A percentile compares a stretch with the other conserved stretches of the same genome.
Evolutionary conservation across 768 basidiomycete species (phyloP).

Genomic region (Amanita fuliginea): DNA sequence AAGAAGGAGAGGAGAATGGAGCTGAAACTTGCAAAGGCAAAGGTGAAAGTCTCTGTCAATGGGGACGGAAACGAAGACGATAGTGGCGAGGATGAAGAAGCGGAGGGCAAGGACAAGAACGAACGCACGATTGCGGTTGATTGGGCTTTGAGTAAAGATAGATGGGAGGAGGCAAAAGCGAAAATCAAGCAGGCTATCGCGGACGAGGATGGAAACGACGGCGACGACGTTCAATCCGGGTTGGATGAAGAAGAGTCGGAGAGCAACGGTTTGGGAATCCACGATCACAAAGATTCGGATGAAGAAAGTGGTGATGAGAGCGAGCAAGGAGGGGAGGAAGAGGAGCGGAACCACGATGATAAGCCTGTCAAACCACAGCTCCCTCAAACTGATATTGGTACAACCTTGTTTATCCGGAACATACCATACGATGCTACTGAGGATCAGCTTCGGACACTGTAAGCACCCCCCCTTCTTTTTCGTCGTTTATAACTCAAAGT

Average conservation of each 20-base stretch:
- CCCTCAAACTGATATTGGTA: conserved; percentile 76
- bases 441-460: conserved; percentile 80
- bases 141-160: conserved; percentile 87
- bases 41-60: conserved; percentile 16
- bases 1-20: conserved; percentile 51
- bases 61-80: conserved; percentile 16
- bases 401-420: too few relatives aligned
- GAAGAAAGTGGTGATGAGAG: too few relatives aligned
- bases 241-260: conserved; percentile 19
- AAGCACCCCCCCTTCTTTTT: conserved; percentile 19
- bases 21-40: conserved; percentile 30
- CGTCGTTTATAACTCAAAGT: background rate
- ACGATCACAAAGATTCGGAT: conserved; percentile 27
- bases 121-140: too few relatives aligned
- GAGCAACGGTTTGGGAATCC: conserved; percentile 33
- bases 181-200: conserved; percentile 28
- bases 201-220: conserved; percentile 16
- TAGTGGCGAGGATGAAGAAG: conserved; percentile 21
- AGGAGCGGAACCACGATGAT: conserved; percentile 23
- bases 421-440: too few relatives aligned
- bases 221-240: conserved; percentile 15
- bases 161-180: conserved; percentile 75
- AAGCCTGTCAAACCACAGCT: conserved; percentile 52
- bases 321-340: background rate
- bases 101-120: conserved; percentile 20